A percentile compares a stretch with the other conserved stretches of the same genome.
phyloP scores from a whole-genome alignment of 176 grass and related monocot genomes.

The Elaeis guineensis region DNA sequence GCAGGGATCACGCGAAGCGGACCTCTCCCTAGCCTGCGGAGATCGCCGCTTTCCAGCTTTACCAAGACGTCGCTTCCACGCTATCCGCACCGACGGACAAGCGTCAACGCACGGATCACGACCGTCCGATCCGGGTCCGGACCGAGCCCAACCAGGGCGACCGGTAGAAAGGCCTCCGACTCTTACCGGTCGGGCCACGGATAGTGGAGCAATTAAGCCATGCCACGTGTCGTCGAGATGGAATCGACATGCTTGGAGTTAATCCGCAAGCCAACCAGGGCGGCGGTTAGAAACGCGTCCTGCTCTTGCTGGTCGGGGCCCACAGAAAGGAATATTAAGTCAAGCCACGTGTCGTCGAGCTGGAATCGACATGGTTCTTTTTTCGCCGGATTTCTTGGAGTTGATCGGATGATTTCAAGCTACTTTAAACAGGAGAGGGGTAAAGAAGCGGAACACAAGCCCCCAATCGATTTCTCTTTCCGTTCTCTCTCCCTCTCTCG shows the following conservation, averaged over 20 bases:
- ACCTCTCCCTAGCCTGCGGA: too few relatives aligned
- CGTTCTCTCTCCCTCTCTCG: background rate
- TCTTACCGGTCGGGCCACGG: background rate
- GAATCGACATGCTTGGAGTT: slow-evolving; percentile 1
- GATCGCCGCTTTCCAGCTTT: background rate
- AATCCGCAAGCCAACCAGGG: background rate
- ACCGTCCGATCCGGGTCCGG: slow-evolving; percentile 18
- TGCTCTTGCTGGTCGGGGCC: background rate
- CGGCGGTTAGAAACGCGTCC: background rate
- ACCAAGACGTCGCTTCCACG: slow-evolving; percentile 36
- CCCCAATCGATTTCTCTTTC: too few relatives aligned
- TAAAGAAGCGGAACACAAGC: slow-evolving; percentile 15
- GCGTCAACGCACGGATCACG: background rate
- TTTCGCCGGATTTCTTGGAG: background rate
- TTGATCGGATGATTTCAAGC: too few relatives aligned
- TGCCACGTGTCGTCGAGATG: too few relatives aligned
- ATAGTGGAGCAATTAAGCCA: slow-evolving; percentile 7
- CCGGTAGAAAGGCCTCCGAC: background rate
- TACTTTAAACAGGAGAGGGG: background rate
- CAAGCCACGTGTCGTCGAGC: too few relatives aligned
- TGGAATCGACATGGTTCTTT: slow-evolving; percentile 11
- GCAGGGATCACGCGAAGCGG: too few relatives aligned
- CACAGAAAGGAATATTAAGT: slow-evolving; percentile 12
- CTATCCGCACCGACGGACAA: slow-evolving; percentile 8
- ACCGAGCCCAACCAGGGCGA: background rate